Base-by-base conservation (phyloP, 306 rosid species). In the Clitoria ternatea region DNA sequence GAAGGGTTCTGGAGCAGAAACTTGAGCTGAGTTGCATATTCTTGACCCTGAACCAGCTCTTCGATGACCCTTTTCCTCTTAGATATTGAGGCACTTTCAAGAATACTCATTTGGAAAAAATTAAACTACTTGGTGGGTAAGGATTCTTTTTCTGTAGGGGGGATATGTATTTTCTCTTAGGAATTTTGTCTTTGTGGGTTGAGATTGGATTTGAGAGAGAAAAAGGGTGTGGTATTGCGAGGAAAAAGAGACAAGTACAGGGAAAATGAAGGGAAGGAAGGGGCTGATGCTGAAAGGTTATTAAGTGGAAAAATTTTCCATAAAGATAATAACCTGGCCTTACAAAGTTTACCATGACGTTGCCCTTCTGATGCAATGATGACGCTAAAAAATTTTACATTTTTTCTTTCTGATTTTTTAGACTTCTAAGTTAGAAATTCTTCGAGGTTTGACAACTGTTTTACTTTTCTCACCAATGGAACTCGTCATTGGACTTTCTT, bases 261-360 rank as follows among this genome's bases (percentile, higher is more conserved):
- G 85, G 93, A 87, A 87, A 75, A 20, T 70, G 76, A 7, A 1
- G 20, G 74, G 92, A 84, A 87, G 40, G 73, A n/a, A 39, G 4
- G 20, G 12, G 2, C n/a, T 67, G 80, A 73, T 33, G 59, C 35
- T 69, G 76, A 67, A 48, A 11, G 32, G 13, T 23, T 10, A n/a
- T n/a, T n/a, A n/a, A 44, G 11, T 0, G 2, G 4, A 2, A 49
- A 7, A 17, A 0, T 69, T 83, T 83, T 80, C 72, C 68, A 47
- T 14, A n/a, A n/a, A 33, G 0, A 65, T 72, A 12, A 32, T 49
- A 47, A 45, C 26, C 9, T 78, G 1, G n/a, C 75, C 85, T 49
- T 72, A 23, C 73, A 30, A 55, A 0, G 27, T 40, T 20, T 2
- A 6, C 2, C 44, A 55, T 83, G 87, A 86, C 84, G 90, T 78